A percentile compares a stretch with the other conserved stretches of the same genome.
These are phyloP conservation scores for Coniferiporia weirii DNA, from an alignment of 1,284 basidiomycete species.

Conservation along the genomic window DNA sequence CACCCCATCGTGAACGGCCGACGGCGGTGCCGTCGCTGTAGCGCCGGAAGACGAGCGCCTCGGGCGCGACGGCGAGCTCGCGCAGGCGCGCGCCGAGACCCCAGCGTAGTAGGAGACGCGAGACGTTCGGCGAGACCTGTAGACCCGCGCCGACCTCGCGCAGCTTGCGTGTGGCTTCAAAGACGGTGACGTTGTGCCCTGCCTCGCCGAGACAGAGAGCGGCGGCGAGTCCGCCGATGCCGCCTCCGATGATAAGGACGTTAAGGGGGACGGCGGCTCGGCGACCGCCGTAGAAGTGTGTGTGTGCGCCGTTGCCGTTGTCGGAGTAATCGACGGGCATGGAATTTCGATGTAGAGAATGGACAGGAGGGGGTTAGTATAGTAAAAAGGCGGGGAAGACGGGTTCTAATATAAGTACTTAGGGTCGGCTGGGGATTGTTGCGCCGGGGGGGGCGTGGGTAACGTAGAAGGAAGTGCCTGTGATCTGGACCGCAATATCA, in stretches of 20 bases:
- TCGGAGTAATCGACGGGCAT: not conserved
- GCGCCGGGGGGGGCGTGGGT: too few species aligned
- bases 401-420: too few species aligned
- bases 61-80: conserved; percentile 37
- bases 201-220: conserved; percentile 42
- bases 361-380: too few species aligned
- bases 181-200: conserved; percentile 46
- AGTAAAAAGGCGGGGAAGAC: too few species aligned
- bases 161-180: conserved; percentile 28
- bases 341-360: not conserved
- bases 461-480: too few species aligned
- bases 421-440: too few species aligned
- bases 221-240: conserved; percentile 45
- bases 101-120: conserved; percentile 46
- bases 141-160: conserved; percentile 43
- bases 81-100: conserved; percentile 41
- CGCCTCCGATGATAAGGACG: conserved; percentile 46
- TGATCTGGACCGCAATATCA: too few species aligned
- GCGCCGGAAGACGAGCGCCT: conserved; percentile 38
- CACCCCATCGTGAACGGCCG: conserved; percentile 40
- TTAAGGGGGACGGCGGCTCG: conserved; percentile 29
- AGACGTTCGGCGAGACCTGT: conserved; percentile 44
- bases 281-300: conserved; percentile 26
- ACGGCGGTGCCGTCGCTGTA: conserved; percentile 40
- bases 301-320: not conserved